phyloP scores from a whole-genome alignment of 352 stramenopile genomes.

The Albugo laibachii region DNA sequence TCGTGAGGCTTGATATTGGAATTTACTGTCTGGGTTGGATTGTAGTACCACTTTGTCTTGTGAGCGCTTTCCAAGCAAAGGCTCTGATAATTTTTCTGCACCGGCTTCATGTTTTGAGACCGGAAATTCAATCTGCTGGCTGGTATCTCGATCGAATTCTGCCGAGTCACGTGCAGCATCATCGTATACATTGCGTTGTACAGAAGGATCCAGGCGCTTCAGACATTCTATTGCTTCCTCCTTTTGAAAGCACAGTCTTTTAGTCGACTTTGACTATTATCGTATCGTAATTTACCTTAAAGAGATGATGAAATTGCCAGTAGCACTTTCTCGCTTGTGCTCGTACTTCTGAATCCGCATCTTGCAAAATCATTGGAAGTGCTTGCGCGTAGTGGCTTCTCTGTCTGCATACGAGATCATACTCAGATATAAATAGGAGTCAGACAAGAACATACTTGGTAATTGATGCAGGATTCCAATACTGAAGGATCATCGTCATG shows the following conservation, averaged over 20 bases:
- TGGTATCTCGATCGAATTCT: slow-evolving; percentile 2
- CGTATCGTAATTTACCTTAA: slow-evolving; percentile 11
- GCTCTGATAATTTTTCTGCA: not conserved
- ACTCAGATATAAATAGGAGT: not conserved
- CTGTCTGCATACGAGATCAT: slow-evolving; percentile 15
- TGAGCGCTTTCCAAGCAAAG: not conserved
- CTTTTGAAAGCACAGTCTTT: slow-evolving; percentile 5
- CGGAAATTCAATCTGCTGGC: slow-evolving; percentile 3
- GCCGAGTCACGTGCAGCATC: not conserved
- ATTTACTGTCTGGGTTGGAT: not conserved
- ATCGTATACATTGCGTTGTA: slow-evolving; percentile 14
- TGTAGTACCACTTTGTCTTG: not conserved
- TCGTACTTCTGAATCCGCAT: slow-evolving; percentile 54
- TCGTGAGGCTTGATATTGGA: not conserved
- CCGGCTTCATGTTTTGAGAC: slow-evolving; percentile 6
- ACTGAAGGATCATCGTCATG: slow-evolving; percentile 46
- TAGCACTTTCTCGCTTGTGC: slow-evolving; percentile 58
- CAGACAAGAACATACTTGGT: slow-evolving; percentile 30
- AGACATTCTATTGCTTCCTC: slow-evolving; percentile 31
- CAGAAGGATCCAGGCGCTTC: slow-evolving; percentile 37
- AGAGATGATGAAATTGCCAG: slow-evolving; percentile 51
- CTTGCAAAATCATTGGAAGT: slow-evolving; percentile 32
- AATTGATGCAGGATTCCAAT: slow-evolving; percentile 40
- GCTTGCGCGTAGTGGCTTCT: slow-evolving; percentile 33
- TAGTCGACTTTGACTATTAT: not conserved